phyloP scores from a whole-genome alignment of 139 green algal species.

The Desmodesmus armatus region DNA sequence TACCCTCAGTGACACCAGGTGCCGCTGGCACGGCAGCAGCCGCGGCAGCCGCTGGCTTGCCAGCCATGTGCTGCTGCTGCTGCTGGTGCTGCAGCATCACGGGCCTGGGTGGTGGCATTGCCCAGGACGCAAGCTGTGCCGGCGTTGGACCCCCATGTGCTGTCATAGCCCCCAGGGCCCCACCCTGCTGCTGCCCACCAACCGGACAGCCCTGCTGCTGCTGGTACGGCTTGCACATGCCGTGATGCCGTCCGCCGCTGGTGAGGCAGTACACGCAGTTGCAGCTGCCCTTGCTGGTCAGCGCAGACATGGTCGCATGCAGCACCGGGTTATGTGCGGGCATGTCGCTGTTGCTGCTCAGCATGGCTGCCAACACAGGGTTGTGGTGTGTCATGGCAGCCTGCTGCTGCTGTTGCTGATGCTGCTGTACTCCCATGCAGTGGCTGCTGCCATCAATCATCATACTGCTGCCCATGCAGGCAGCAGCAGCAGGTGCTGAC shows the following conservation, averaged over 20 bases:
- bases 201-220: background rate
- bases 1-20: too few relatives aligned
- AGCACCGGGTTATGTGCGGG: slow-evolving; percentile 17
- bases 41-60: slow-evolving; percentile 28
- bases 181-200: background rate
- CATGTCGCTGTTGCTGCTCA: slow-evolving; percentile 8
- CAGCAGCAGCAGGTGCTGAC: background rate
- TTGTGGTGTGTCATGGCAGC: slow-evolving; percentile 14
- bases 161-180: background rate
- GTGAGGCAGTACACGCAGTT: slow-evolving; percentile 36
- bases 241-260: background rate
- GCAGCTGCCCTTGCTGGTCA: slow-evolving; percentile 13
- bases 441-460: background rate
- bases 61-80: too few relatives aligned
- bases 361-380: slow-evolving; percentile 35
- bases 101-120: slow-evolving; percentile 30
- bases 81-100: background rate
- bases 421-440: background rate
- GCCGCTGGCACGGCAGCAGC: background rate
- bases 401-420: background rate
- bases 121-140: background rate
- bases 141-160: background rate
- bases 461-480: too few relatives aligned
- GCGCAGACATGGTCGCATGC: slow-evolving; percentile 31
- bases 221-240: too few relatives aligned